A percentile compares a stretch with the other conserved stretches of the same genome.
Evolutionary conservation across 306 rosid genomes (phyloP).

Genomic region (Prunus campanulata): DNA sequence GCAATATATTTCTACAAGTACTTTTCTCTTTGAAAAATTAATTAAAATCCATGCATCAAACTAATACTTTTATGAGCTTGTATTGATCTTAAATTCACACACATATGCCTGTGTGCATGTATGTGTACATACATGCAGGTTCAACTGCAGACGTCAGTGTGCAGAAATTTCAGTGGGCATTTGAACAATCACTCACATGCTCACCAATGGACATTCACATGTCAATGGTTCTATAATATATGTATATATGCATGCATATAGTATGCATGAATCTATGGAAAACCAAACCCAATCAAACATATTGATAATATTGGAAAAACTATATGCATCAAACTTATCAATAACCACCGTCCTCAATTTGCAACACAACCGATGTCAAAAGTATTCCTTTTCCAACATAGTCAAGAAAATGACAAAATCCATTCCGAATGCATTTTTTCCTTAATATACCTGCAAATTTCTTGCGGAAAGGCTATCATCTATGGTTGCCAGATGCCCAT

Average conservation of each 20-base stretch:
- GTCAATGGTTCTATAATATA: no score
- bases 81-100: not conserved
- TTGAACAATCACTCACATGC: not conserved
- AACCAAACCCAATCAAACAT: not conserved
- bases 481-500: conserved; percentile 70
- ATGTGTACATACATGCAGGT: not conserved
- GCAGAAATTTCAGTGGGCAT: not conserved
- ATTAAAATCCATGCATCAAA: not conserved
- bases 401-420: not conserved
- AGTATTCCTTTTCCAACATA: not conserved
- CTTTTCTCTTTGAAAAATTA: not conserved
- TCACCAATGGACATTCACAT: not conserved
- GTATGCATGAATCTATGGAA: not conserved
- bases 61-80: not conserved
- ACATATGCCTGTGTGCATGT: not conserved
- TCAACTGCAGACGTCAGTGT: not conserved
- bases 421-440: not conserved
- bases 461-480: conserved; percentile 86
- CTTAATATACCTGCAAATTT: conserved; percentile 65
- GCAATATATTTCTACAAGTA: not conserved
- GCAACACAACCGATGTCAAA: not conserved
- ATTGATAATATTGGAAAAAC: not conserved
- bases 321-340: not conserved
- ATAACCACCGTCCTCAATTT: not conserved
- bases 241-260: no score